A percentile compares a stretch with the other conserved stretches of the same genome.
Evolutionary conservation across 2,329 filamentous ascomycete genomes (phyloP).

Genomic region (Chaetomium sp.): DNA sequence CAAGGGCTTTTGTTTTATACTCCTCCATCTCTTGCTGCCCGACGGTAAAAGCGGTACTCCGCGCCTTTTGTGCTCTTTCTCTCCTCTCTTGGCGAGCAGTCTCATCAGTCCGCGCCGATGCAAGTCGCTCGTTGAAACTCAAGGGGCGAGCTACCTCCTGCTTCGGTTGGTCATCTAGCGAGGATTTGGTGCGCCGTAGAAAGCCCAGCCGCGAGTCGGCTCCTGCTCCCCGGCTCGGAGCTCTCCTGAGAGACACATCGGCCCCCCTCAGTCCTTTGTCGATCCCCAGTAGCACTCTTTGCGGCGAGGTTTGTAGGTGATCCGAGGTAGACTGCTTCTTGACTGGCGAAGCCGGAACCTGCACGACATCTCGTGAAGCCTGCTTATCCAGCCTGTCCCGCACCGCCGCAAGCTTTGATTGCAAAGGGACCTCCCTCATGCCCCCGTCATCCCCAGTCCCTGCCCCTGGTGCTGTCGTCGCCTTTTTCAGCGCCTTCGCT

Average conservation of each 20-base stretch:
- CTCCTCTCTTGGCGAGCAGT: constrained; percentile 52
- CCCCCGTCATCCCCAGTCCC: constrained; percentile 26
- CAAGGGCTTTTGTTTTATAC: constrained; percentile 60
- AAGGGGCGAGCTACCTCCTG: constrained; percentile 44
- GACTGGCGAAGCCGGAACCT: constrained; percentile 77
- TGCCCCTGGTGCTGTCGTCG: constrained; percentile 20
- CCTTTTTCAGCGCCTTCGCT: constrained; percentile 48
- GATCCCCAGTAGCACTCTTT: constrained; percentile 79
- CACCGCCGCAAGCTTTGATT: constrained; percentile 34
- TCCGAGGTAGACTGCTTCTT: constrained; percentile 55
- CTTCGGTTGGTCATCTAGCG: constrained; percentile 39
- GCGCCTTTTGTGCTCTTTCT: constrained; percentile 54
- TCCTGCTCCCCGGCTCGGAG: constrained; percentile 52
- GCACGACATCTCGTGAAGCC: constrained; percentile 50
- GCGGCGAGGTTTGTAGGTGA: constrained; percentile 73
- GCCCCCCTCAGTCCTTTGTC: constrained; percentile 78
- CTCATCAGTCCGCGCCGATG: constrained; percentile 66
- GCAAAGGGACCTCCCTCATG: constrained; percentile 35
- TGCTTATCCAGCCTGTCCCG: constrained; percentile 35
- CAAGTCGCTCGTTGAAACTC: constrained; percentile 84
- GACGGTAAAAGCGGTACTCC: constrained; percentile 61
- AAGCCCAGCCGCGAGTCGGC: constrained; percentile 40
- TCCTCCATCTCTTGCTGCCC: constrained; percentile 60
- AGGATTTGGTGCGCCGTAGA: constrained; percentile 49
- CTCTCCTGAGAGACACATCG: constrained; percentile 82